Percentiles rank a stretch among this genome's conserved stretches.
Evolutionary conservation across 129 eudicot genomes (phyloP).

Genomic region (Tagetes patula): DNA sequence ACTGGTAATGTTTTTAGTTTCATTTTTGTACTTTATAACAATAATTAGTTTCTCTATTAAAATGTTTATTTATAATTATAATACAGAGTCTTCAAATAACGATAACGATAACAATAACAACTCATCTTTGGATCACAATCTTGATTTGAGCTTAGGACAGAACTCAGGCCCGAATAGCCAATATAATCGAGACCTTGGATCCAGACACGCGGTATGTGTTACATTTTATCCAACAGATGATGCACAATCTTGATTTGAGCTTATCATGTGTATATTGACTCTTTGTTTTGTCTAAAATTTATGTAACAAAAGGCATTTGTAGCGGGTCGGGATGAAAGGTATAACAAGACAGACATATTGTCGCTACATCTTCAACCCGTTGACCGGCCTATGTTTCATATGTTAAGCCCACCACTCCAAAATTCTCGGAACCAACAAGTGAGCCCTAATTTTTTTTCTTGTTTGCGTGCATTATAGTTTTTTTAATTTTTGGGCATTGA

Average conservation of each 20-base stretch:
- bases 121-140: conserved; percentile 51
- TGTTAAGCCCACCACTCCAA: conserved; percentile 48
- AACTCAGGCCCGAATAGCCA: conserved; percentile 38
- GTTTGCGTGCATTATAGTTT: neutral
- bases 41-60: neutral
- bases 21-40: neutral
- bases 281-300: neutral
- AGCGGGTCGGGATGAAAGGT: conserved; percentile 36
- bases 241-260: no score
- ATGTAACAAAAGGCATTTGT: conserved; percentile 28
- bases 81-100: conserved; percentile 37
- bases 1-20: conserved; percentile 35
- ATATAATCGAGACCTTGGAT: conserved; percentile 37
- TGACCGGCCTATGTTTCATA: conserved; percentile 39
- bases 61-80: neutral
- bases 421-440: conserved; percentile 52
- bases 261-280: neutral
- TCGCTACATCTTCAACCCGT: conserved; percentile 62
- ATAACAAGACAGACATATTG: conserved; percentile 48
- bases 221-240: neutral
- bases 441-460: conserved; percentile 19
- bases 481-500: neutral
- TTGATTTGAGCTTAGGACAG: conserved; percentile 74
- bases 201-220: conserved; percentile 47
- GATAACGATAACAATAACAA: conserved; percentile 20